phyloP scores from a whole-genome alignment of 2,329 filamentous ascomycete species.

The Ophiosphaerella narmari region DNA sequence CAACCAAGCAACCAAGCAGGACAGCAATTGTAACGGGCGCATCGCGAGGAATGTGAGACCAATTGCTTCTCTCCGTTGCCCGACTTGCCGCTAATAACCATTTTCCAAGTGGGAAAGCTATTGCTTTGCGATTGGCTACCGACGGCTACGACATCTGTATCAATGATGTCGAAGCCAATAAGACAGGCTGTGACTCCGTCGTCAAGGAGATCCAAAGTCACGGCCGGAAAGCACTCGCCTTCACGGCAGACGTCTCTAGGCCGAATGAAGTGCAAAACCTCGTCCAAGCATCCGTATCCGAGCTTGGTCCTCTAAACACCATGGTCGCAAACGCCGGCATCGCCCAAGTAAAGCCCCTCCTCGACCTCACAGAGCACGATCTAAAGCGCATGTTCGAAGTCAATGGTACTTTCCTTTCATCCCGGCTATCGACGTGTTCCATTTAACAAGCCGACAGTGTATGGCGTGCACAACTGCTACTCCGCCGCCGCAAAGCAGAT shows the following conservation, averaged over 20 bases:
- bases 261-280: constrained; percentile 58
- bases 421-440: neutral
- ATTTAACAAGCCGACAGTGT: constrained; percentile 46
- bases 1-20: constrained; percentile 22
- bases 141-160: constrained; percentile 71
- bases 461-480: constrained; percentile 69
- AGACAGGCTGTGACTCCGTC: constrained; percentile 57
- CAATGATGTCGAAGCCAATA: constrained; percentile 64
- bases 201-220: constrained; percentile 58
- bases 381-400: constrained; percentile 65
- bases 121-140: constrained; percentile 65
- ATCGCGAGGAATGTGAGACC: constrained; percentile 43
- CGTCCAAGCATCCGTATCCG: constrained; percentile 57
- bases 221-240: constrained; percentile 59
- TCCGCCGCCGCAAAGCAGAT: constrained; percentile 66
- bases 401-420: constrained; percentile 49
- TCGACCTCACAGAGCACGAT: constrained; percentile 63
- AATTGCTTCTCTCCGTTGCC: neutral
- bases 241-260: constrained; percentile 66
- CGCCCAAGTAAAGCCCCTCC: constrained; percentile 59
- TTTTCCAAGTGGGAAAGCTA: constrained; percentile 60
- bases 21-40: constrained; percentile 48
- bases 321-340: constrained; percentile 68
- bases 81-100: constrained; percentile 5
- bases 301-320: constrained; percentile 58